phyloP scores from a whole-genome alignment of 2,329 filamentous ascomycete species.

The Ophiostoma himal-ulmi region DNA sequence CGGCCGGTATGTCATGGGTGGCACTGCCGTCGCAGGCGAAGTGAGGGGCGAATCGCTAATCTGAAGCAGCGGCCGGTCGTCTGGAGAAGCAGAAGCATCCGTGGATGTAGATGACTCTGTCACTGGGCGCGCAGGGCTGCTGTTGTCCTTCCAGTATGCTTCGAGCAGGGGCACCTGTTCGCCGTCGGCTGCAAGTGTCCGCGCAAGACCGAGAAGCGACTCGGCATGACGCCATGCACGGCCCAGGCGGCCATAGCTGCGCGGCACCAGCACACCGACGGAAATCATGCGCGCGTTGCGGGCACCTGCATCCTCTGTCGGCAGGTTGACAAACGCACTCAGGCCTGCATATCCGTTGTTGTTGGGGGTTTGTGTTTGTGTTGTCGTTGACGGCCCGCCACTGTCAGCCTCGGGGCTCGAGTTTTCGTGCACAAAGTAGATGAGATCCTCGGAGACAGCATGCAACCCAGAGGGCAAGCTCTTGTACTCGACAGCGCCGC shows the following conservation, averaged over 20 bases:
- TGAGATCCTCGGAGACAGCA: conserved; percentile 78
- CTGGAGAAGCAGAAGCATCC: conserved; percentile 28
- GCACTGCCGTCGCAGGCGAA: conserved; percentile 37
- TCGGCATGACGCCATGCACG: conserved; percentile 85
- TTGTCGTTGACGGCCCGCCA: background rate
- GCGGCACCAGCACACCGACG: conserved; percentile 78
- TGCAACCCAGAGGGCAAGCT: conserved; percentile 90
- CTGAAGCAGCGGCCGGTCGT: conserved; percentile 32
- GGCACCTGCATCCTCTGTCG: conserved; percentile 67
- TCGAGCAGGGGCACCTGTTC: conserved; percentile 60
- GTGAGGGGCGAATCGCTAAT: conserved; percentile 46
- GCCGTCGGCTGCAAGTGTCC: conserved; percentile 60
- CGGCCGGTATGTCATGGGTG: conserved; percentile 37
- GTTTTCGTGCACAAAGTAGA: conserved; percentile 78
- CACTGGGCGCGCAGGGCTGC: conserved; percentile 18
- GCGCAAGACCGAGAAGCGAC: conserved; percentile 66
- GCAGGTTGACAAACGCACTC: conserved; percentile 83
- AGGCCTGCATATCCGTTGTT: conserved; percentile 67
- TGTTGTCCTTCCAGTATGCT: conserved; percentile 70
- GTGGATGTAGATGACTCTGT: background rate
- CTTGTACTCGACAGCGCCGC: conserved; percentile 92
- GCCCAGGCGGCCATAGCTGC: conserved; percentile 79
- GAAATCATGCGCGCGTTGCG: conserved; percentile 90
- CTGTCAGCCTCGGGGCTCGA: background rate
- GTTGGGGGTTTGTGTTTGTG: background rate